Percentiles rank a stretch among this genome's conserved stretches.
Evolutionary conservation across 2,329 filamentous ascomycete genomes (phyloP).

Genomic region (Tolypocladium endophyticum): DNA sequence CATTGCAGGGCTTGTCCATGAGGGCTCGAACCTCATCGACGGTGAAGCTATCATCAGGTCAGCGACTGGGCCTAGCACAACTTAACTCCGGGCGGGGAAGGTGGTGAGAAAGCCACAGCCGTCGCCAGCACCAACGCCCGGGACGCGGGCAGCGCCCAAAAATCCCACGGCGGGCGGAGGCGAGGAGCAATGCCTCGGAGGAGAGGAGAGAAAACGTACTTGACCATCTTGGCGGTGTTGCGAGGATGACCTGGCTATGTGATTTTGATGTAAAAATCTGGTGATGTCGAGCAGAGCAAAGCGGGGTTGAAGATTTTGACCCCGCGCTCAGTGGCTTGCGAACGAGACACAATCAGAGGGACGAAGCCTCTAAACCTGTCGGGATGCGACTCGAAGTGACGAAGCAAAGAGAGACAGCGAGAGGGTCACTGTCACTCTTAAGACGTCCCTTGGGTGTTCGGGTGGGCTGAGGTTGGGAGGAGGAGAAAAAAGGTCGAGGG

Average conservation of each 20-base stretch:
- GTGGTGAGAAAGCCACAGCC: conserved; percentile 5
- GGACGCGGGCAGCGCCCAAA: not conserved
- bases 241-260: conserved; percentile 30
- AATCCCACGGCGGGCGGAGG: not conserved
- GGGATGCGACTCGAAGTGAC: conserved; percentile 19
- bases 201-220: conserved; percentile 58
- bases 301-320: conserved; percentile 35
- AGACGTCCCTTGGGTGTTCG: conserved; percentile 23
- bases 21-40: conserved; percentile 78
- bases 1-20: conserved; percentile 71
- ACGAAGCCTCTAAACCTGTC: conserved; percentile 1
- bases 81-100: conserved; percentile 32
- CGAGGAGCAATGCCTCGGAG: not conserved
- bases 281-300: conserved; percentile 22
- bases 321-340: conserved; percentile 21
- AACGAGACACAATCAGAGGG: conserved; percentile 3
- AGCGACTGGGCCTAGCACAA: conserved; percentile 25
- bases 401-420: conserved; percentile 27
- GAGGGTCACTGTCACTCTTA: conserved; percentile 27
- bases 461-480: conserved; percentile 8
- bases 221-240: conserved; percentile 97
- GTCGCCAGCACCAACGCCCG: not conserved
- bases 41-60: conserved; percentile 72
- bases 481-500: conserved; percentile 13
- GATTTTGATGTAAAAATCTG: conserved; percentile 15